Evolutionary conservation across 345 rosid genomes (phyloP).

Genomic region (Acer negundo): DNA sequence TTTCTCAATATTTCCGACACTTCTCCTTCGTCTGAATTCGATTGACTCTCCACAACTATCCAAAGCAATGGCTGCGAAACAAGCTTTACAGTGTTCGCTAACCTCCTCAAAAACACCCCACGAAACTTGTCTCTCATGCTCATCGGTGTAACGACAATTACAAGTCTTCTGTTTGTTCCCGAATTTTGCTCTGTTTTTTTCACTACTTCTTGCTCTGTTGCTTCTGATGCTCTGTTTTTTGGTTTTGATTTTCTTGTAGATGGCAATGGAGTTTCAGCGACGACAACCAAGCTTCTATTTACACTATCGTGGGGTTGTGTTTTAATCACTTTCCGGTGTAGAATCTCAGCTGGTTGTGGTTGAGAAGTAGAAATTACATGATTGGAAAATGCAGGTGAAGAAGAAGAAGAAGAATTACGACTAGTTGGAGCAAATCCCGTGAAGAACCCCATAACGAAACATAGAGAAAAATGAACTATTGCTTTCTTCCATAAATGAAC

Average conservation of each 20-base stretch:
- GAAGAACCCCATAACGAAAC: slow-evolving; percentile 90
- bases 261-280: slow-evolving; percentile 30
- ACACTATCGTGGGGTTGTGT: slow-evolving; percentile 17
- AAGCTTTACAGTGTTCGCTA: slow-evolving; percentile 62
- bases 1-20: slow-evolving; percentile 56
- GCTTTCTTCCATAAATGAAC: slow-evolving; percentile 86
- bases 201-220: neutral
- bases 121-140: slow-evolving; percentile 36
- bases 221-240: neutral
- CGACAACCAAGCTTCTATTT: slow-evolving; percentile 28
- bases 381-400: slow-evolving; percentile 35
- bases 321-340: slow-evolving; percentile 11
- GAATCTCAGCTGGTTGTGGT: slow-evolving; percentile 32
- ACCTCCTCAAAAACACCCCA: slow-evolving; percentile 60
- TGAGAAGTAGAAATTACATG: slow-evolving; percentile 1
- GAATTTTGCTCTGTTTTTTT: slow-evolving; percentile 13
- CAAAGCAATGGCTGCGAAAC: slow-evolving; percentile 76
- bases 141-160: slow-evolving; percentile 69
- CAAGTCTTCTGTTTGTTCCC: slow-evolving; percentile 40
- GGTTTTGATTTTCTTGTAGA: slow-evolving; percentile 19
- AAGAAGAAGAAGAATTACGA: slow-evolving; percentile 24
- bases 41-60: slow-evolving; percentile 69
- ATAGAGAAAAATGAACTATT: slow-evolving; percentile 67
- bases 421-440: slow-evolving; percentile 86
- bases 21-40: slow-evolving; percentile 32